Percentiles rank a stretch among this genome's conserved stretches.
These are phyloP conservation scores for Globisporangium solare DNA, from an alignment of 352 stramenopile species.

Conservation along the genomic window DNA sequence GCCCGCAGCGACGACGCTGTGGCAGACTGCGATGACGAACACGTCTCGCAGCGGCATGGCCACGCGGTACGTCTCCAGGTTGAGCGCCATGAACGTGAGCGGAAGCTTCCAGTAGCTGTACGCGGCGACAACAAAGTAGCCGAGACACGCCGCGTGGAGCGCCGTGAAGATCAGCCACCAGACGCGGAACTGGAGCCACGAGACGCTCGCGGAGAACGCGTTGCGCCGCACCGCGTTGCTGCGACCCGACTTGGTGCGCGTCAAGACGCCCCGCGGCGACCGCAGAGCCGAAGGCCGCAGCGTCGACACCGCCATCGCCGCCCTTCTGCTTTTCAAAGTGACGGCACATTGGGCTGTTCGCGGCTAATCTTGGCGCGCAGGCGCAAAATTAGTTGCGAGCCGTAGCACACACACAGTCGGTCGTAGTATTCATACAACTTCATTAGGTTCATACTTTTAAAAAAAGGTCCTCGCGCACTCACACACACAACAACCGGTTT, in stretches of 20 bases:
- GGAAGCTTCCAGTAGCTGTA: slow-evolving; percentile 10
- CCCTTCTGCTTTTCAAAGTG: too few relatives aligned
- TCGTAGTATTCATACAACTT: too few relatives aligned
- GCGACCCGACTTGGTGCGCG: slow-evolving; percentile 3
- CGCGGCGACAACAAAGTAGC: slow-evolving; percentile 4
- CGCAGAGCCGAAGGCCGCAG: too few relatives aligned
- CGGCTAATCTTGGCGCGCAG: too few relatives aligned
- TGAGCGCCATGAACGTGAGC: slow-evolving; percentile 3
- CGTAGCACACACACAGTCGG: too few relatives aligned
- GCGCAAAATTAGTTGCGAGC: too few relatives aligned
- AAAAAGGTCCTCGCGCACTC: too few relatives aligned
- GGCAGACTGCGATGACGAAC: slow-evolving; percentile 4
- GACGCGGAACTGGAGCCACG: slow-evolving; percentile 6
- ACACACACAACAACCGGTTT: too few relatives aligned
- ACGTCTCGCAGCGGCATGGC: slow-evolving; percentile 4
- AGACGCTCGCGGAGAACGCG: slow-evolving; percentile 9
- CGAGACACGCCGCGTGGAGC: slow-evolving; percentile 8
- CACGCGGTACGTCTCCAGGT: slow-evolving; percentile 8
- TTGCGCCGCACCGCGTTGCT: slow-evolving; percentile 5
- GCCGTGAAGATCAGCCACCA: slow-evolving; percentile 12
- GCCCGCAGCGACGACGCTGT: slow-evolving; percentile 1
- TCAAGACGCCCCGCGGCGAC: background rate
- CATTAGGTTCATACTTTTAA: too few relatives aligned
- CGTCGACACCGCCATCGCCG: too few relatives aligned
- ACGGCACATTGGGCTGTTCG: too few relatives aligned